These are phyloP conservation scores for Eucalyptus curtisii DNA, from an alignment of 345 rosid species.

Conservation along the genomic window DNA sequence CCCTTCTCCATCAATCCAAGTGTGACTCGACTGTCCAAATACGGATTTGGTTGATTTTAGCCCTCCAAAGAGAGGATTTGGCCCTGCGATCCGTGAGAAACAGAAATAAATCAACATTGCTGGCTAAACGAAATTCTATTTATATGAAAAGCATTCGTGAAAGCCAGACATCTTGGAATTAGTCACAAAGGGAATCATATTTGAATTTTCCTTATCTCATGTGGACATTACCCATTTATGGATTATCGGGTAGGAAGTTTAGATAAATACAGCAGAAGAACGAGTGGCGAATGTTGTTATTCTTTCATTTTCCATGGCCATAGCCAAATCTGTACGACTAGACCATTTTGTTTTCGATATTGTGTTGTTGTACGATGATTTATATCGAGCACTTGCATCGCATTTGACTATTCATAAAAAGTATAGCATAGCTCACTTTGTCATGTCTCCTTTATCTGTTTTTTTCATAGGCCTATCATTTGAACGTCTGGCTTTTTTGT, in stretches of 20 bases:
- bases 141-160: neutral
- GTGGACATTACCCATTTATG: neutral
- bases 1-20: conserved; percentile 52
- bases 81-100: conserved; percentile 10
- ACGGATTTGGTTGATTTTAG: conserved; percentile 16
- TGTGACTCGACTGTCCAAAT: conserved; percentile 27
- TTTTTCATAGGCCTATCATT: neutral
- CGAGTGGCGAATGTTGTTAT: neutral
- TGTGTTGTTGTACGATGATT: neutral
- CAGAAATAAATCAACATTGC: neutral
- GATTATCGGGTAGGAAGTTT: neutral
- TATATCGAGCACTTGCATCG: neutral
- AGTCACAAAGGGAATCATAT: neutral
- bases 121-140: neutral
- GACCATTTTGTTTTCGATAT: neutral
- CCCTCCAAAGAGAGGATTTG: conserved; percentile 43
- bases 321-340: neutral
- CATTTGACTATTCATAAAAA: neutral
- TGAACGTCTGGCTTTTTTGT: neutral
- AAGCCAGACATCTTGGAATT: neutral
- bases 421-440: neutral
- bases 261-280: neutral
- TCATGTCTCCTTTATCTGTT: neutral
- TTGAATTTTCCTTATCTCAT: neutral
- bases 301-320: neutral